These are phyloP conservation scores for Metarhizium brunneum DNA, from an alignment of 2,329 filamentous ascomycete genomes.

Conservation along the genomic window DNA sequence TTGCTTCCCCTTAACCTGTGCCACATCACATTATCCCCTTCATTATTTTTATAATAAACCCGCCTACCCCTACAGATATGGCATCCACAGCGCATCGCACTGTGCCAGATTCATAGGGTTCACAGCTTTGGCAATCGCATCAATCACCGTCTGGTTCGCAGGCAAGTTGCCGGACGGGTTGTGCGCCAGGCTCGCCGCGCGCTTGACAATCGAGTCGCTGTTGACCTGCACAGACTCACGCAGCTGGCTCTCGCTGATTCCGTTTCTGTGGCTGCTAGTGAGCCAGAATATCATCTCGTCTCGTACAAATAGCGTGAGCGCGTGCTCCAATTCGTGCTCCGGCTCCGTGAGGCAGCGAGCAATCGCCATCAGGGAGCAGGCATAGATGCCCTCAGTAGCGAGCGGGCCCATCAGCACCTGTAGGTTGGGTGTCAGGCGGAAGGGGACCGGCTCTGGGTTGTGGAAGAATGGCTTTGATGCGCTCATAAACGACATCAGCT, in stretches of 20 bases:
- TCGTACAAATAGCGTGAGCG: constrained; percentile 86
- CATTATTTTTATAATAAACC: not conserved
- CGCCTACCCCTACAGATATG: constrained; percentile 58
- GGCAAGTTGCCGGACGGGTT: constrained; percentile 72
- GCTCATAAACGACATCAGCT: constrained; percentile 86
- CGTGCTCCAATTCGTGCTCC: constrained; percentile 84
- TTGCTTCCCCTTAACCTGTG: not conserved
- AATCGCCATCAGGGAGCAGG: constrained; percentile 92
- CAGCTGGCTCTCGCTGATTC: constrained; percentile 52
- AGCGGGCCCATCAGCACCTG: constrained; percentile 94
- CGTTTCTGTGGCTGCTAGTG: constrained; percentile 60
- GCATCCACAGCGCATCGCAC: constrained; percentile 95
- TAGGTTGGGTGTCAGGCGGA: constrained; percentile 92
- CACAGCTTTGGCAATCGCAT: constrained; percentile 84
- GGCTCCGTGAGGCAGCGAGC: constrained; percentile 88
- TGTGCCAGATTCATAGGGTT: constrained; percentile 83
- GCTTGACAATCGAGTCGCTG: constrained; percentile 84
- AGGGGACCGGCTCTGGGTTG: constrained; percentile 91
- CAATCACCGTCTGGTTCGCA: constrained; percentile 94
- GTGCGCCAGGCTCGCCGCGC: constrained; percentile 76
- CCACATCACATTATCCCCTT: not conserved
- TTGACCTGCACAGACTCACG: constrained; percentile 77
- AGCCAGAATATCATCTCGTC: constrained; percentile 99
- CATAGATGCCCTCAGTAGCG: constrained; percentile 92
- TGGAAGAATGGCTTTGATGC: constrained; percentile 79